These are phyloP conservation scores for Ochetophila trinervis DNA, from an alignment of 306 rosid genomes.

Conservation along the genomic window DNA sequence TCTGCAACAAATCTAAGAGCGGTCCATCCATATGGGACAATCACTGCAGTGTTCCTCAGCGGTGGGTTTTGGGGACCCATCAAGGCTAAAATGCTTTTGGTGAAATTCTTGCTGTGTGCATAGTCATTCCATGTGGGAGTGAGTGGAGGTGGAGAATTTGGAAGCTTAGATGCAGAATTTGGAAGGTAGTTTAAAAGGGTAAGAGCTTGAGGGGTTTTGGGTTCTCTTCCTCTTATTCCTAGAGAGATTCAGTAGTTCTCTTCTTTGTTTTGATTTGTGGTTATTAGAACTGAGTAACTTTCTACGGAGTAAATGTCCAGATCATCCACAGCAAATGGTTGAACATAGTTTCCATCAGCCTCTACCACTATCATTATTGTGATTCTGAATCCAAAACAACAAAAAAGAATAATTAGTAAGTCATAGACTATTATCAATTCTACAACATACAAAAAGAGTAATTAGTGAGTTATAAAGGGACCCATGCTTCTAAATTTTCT, in stretches of 20 bases:
- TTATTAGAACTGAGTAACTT: constrained; percentile 30
- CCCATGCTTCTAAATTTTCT: too few relatives aligned
- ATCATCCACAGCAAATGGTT: constrained; percentile 30
- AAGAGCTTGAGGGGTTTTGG: constrained; percentile 19
- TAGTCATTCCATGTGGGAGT: too few relatives aligned
- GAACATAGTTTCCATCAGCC: constrained; percentile 35
- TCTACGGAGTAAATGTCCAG: constrained; percentile 31
- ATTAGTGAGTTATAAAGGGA: too few relatives aligned
- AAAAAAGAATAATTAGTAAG: background rate
- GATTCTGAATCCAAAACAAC: constrained; percentile 13
- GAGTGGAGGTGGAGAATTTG: too few relatives aligned
- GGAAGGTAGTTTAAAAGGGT: too few relatives aligned
- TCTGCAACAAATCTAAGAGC: constrained; percentile 71
- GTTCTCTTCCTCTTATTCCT: constrained; percentile 21
- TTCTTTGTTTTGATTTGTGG: constrained; percentile 23
- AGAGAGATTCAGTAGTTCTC: constrained; percentile 28
- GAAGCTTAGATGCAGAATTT: too few relatives aligned
- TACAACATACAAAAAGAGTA: too few relatives aligned
- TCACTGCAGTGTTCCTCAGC: constrained; percentile 52
- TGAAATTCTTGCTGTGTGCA: constrained; percentile 14
- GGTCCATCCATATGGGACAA: constrained; percentile 83
- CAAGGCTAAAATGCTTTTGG: constrained; percentile 23
- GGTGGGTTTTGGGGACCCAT: constrained; percentile 30
- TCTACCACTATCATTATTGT: constrained; percentile 29
- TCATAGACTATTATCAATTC: too few relatives aligned